Base-by-base conservation (phyloP, 1,139 yeast species). In the Geotrichum candidum region DNA sequence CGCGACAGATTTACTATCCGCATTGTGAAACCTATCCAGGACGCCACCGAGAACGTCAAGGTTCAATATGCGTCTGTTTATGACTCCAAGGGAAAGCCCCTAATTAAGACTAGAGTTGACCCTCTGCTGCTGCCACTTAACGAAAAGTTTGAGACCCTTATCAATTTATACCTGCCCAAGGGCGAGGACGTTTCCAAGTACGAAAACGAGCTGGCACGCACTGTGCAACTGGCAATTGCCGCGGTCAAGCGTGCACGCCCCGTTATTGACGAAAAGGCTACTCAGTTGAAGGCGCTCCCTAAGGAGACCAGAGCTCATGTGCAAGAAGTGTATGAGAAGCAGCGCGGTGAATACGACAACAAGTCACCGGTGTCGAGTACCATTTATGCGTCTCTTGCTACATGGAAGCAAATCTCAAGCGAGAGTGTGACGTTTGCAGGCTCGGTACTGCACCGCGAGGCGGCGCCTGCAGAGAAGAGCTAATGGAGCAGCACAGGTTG, bases 51-150 rank as follows among this genome's bases (percentile, higher is more conserved):
- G 58, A 65, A 68, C 46, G 77, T 74, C 31, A 68, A 71, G 64
- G 55, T 64, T 51, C 76, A 72, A 63, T 73, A 73, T 63, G 68
- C 69, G 54, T 66, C 72, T 54, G 70, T 75, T 41, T 81, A 82
- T 69, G 84, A 85, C 69, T 78, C 82, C 11, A 77, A 84, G 52
- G 90, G 89, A 22, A 84, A 83, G 68, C 87, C 88, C 51, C 72
- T 85, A 56, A 69, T 88, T 53, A 78, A 88, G 66, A 78, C 86
- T 23, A 81, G 82, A 53, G 73, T 85, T 38, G 92, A 88, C 69
- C 89, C 90, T 3, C 53, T 86, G 22, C 76, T 87, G 54, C 78
- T 76, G 55, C 91, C 92, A 23, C 60, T 85, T 52, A 89, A 88
- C 73, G 75, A 78, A 56, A 75, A 78, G 53, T 72, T 88, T 63